Conservation (phyloP, 2,329 filamentous ascomycete species). For the Calonectria multiphialidica region DNA sequence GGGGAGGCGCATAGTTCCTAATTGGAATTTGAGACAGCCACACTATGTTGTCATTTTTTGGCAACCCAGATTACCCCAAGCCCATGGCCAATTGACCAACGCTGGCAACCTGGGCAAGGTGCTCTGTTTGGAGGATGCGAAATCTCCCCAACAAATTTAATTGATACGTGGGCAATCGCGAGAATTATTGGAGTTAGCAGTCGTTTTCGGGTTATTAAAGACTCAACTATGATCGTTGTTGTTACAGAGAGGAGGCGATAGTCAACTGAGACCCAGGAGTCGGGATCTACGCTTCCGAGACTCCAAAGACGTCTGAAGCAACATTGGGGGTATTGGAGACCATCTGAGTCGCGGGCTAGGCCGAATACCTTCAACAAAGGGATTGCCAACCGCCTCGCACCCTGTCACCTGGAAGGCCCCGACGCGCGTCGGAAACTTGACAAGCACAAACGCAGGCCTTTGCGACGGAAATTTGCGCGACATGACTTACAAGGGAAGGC, state of each 20-base stretch:
- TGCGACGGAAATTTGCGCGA: conserved; percentile 11
- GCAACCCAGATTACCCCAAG: background rate
- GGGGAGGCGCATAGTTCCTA: background rate
- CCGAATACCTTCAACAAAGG: background rate
- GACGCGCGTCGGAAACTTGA: conserved; percentile 17
- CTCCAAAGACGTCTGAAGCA: conserved; percentile 23
- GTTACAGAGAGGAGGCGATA: background rate
- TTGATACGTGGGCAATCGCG: background rate
- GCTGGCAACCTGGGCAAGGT: background rate
- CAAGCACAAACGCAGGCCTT: background rate
- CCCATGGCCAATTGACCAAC: background rate
- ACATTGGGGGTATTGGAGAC: background rate
- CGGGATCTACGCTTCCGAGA: conserved; percentile 44
- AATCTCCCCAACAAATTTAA: background rate
- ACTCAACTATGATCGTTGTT: too few species aligned
- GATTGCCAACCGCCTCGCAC: background rate
- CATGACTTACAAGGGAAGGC: conserved; percentile 19
- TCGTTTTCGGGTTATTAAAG: background rate
- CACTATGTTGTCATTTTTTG: background rate
- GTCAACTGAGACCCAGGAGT: conserved; percentile 8
- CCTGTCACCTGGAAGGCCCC: background rate
- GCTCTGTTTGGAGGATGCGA: background rate
- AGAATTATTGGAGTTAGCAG: background rate
- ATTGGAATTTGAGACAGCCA: background rate
- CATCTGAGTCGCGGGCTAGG: background rate